A percentile compares a stretch with the other conserved stretches of the same genome.
Evolutionary conservation across 1,139 yeast species (phyloP).

Genomic region (Yamadazyma spencermartinsiae): DNA sequence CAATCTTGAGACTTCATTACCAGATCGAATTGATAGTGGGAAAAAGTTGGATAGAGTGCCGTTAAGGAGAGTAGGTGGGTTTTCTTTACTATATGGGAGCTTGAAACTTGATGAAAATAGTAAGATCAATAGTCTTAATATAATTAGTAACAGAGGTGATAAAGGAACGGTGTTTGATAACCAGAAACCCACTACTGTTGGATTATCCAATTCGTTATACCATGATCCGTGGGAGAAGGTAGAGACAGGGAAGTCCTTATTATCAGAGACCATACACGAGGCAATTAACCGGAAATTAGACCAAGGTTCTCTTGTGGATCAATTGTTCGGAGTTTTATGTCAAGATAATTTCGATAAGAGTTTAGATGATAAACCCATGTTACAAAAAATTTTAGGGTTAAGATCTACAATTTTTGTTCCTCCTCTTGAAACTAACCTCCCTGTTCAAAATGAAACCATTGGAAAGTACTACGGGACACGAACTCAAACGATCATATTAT

Average conservation of each 20-base stretch:
- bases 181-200: conserved; percentile 34
- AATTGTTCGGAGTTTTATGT: conserved; percentile 57
- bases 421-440: conserved; percentile 38
- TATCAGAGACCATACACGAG: conserved; percentile 39
- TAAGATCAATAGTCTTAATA: conserved; percentile 38
- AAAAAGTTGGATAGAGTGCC: conserved; percentile 16
- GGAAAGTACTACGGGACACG: conserved; percentile 82
- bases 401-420: conserved; percentile 73
- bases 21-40: conserved; percentile 16
- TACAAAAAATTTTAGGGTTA: conserved; percentile 42
- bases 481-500: conserved; percentile 77
- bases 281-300: conserved; percentile 23
- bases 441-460: conserved; percentile 17
- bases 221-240: conserved; percentile 77
- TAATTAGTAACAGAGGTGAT: conserved; percentile 54
- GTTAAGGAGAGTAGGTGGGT: conserved; percentile 72
- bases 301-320: conserved; percentile 47
- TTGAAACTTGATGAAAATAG: conserved; percentile 27
- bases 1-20: conserved; percentile 28
- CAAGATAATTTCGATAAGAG: conserved; percentile 38
- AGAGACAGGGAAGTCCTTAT: conserved; percentile 44
- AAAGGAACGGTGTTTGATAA: conserved; percentile 31
- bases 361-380: conserved; percentile 25
- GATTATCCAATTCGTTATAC: conserved; percentile 64
- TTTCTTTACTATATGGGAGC: conserved; percentile 74